Percentiles rank a stretch among this genome's conserved stretches.
These are phyloP conservation scores for Lentinula aciculospora DNA, from an alignment of 768 basidiomycete genomes.

Conservation along the genomic window DNA sequence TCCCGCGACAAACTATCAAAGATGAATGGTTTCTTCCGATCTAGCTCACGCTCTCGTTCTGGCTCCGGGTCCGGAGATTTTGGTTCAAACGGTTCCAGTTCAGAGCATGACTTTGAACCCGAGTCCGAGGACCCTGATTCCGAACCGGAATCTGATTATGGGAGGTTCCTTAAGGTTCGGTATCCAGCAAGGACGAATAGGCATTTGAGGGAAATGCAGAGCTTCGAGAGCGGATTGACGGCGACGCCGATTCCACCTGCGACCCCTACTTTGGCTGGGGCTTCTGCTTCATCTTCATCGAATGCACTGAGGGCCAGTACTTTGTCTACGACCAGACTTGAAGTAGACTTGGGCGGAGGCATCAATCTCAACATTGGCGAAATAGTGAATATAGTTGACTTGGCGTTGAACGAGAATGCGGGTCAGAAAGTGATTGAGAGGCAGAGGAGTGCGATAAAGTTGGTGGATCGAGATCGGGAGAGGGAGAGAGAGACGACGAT, in stretches of 20 bases:
- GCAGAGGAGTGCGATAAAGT: background rate
- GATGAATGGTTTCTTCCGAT: background rate
- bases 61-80: background rate
- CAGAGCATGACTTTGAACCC: background rate
- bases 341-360: slow-evolving; percentile 1
- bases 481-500: background rate
- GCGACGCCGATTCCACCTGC: slow-evolving; percentile 34
- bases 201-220: slow-evolving; percentile 77
- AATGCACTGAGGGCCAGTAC: background rate
- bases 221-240: slow-evolving; percentile 79
- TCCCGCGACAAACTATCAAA: background rate
- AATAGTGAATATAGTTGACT: slow-evolving; percentile 1
- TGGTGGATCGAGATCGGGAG: background rate
- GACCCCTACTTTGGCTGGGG: background rate
- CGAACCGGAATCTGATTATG: background rate
- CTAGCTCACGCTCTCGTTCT: background rate
- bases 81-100: background rate
- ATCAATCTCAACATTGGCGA: background rate
- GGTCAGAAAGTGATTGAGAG: background rate
- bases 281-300: slow-evolving; percentile 12
- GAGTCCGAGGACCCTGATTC: slow-evolving; percentile 29
- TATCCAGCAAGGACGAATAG: background rate
- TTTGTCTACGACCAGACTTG: background rate
- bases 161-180: background rate
- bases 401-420: background rate